Evolutionary conservation across 2,329 filamentous ascomycete genomes (phyloP), one percentile per base, ranked within the genome.

Genomic region (Didymellaceae sp.): DNA sequence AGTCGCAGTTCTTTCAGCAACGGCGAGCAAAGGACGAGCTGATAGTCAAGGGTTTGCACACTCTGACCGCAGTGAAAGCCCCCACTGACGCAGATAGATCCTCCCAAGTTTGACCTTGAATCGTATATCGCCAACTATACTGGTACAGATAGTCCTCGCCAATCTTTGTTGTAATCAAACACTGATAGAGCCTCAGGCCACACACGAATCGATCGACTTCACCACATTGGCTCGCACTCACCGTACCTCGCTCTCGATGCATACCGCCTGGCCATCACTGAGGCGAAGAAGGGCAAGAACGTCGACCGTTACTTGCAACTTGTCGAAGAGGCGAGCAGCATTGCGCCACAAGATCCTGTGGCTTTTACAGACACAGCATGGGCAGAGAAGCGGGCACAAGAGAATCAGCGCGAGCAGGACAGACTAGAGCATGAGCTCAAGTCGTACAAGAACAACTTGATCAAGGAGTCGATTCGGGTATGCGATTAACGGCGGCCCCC

Each of bases 391-490:
- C 87, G 82, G 28, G 83, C 86, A 17, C 84, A 83, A 55, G 77
- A 82, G 42, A 90, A 92, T 63, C 83, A 84, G 60, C 75, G 78
- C 1, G 88, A 96, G 72, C 87, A 87, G 1, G 80, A 85, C 46
- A 84, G 88, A n/a, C 79, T 97, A 46, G 91, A 97, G 68, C 78
- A 82, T 13, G 91, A 97, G 73, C 79, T 99, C 16, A 92, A 91
- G 72, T 88, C 87, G 1, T 97, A 97, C 74, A 96, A 94, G 75
- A 96, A 97, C 70, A 99, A 97, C 65, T 77, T 97, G 33, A 91
- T 99, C 64, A 96, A 97, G 71, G 94, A 99, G 76, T 97, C 91
- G 76, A 96, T 97, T 65, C 78, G 92, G 61, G 91, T 95, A 79
- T 67, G 64, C 26, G 55, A 7, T n/a, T 8, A 18, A 31, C 33